Evolutionary conservation across 805 yeast species (phyloP).

Genomic region (Cyberlindnera galapagoensis): DNA sequence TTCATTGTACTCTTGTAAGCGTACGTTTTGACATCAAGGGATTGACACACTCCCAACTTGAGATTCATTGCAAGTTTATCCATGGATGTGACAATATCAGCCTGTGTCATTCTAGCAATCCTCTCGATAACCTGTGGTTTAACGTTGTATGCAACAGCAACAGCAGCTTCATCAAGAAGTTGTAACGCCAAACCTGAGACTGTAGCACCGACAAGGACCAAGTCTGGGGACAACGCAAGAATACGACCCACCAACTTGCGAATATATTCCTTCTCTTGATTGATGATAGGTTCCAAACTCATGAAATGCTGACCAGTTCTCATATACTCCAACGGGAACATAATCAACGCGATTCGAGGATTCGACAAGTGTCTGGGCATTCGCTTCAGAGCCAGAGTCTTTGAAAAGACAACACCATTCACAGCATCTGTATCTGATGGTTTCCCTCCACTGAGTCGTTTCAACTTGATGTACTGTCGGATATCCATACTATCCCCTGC

Average conservation of each 20-base stretch:
- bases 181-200: constrained; percentile 79
- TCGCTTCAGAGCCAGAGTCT: constrained; percentile 66
- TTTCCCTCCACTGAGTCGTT: constrained; percentile 72
- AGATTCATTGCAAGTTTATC: constrained; percentile 74
- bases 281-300: constrained; percentile 74
- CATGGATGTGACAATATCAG: constrained; percentile 80
- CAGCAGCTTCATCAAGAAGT: constrained; percentile 62
- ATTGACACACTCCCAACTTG: constrained; percentile 67
- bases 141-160: constrained; percentile 75
- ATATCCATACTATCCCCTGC: constrained; percentile 76
- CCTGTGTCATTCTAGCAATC: constrained; percentile 69
- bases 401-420: constrained; percentile 81
- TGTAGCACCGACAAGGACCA: constrained; percentile 70
- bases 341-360: constrained; percentile 75
- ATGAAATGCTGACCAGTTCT: constrained; percentile 73
- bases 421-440: constrained; percentile 54
- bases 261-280: constrained; percentile 83
- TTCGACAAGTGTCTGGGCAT: constrained; percentile 62
- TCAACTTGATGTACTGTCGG: constrained; percentile 82
- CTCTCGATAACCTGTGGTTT: constrained; percentile 79
- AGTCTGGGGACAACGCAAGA: constrained; percentile 66
- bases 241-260: constrained; percentile 76
- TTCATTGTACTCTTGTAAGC: constrained; percentile 50
- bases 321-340: constrained; percentile 85
- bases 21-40: constrained; percentile 65